Base-by-base conservation (phyloP, 768 basidiomycete genomes). In the Lactifluus piperatus region DNA sequence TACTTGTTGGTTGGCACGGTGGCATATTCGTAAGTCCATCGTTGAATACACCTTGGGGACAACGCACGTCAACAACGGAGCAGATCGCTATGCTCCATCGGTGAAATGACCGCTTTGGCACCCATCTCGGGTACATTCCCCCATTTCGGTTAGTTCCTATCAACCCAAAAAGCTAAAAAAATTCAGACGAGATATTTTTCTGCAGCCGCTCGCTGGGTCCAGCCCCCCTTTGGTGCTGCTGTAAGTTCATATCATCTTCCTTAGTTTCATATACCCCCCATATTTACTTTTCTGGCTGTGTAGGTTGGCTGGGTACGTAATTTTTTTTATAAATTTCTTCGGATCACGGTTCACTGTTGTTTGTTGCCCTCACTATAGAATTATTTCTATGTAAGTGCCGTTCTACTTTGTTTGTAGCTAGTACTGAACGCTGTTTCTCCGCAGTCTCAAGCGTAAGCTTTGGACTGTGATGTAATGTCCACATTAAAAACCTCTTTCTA, bases 51-150 rank as follows among this genome's bases (percentile, higher is more conserved):
- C 27, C 41, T 11, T 46, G 16, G 29, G 8, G 24, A 41, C 24
- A 26, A 44, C 24, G 48, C 30, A 13, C 24, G 24, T 30, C 29
- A 37, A 51, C 48, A 5, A 11, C 36, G 39, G 13, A 27, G 49
- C 53, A 82, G 81, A 6, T 80, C 83, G 4, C 71, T 88, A 14
- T 84, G 85, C 65, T 79, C 83, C 2, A 69, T 88, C 14, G 86
- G 82, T 34, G 88, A 91, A 72, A 85, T 90, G 86, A 85, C 86
- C n/a, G 81, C 84, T 4, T 80, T 81, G 71, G 87, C 86, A 1
- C 88, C 88, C 2, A 82, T 89, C 49, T 85, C 87, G 4, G 88
- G 88, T 18, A 84, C 85, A 0, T 89, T 88, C 68, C 85, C 86
- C 20, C 85, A 87, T 70, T 88, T 79, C 68, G 83, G 81, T 80